Evolutionary conservation across 805 yeast genomes (phyloP).

Genomic region (Candida tallmaniae): DNA sequence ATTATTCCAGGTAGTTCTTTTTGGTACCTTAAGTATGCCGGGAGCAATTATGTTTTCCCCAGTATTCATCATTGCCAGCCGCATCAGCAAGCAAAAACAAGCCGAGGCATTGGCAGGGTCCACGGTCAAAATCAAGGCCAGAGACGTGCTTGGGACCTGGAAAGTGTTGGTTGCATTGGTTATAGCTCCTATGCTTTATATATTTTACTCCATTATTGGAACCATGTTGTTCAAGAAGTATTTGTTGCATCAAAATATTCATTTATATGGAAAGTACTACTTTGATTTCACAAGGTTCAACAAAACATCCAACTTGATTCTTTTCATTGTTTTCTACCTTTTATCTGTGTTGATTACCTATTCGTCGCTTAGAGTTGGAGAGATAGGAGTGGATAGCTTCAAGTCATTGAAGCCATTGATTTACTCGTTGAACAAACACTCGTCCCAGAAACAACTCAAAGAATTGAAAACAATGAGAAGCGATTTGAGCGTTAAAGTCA

Average conservation of each 20-base stretch:
- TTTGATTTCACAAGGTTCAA: background rate
- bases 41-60: slow-evolving; percentile 37
- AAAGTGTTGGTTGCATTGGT: slow-evolving; percentile 39
- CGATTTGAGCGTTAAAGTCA: slow-evolving; percentile 24
- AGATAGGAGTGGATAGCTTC: slow-evolving; percentile 38
- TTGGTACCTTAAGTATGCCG: slow-evolving; percentile 32
- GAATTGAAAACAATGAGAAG: slow-evolving; percentile 24
- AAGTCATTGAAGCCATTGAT: slow-evolving; percentile 36
- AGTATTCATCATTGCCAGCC: slow-evolving; percentile 30
- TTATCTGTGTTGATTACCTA: slow-evolving; percentile 38
- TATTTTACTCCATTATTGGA: slow-evolving; percentile 34
- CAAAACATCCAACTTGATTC: slow-evolving; percentile 13
- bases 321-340: slow-evolving; percentile 28
- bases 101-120: slow-evolving; percentile 35
- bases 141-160: slow-evolving; percentile 41
- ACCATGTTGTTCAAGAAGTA: slow-evolving; percentile 9
- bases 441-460: slow-evolving; percentile 27
- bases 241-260: background rate
- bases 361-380: slow-evolving; percentile 39
- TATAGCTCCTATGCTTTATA: slow-evolving; percentile 36
- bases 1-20: slow-evolving; percentile 23
- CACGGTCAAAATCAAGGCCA: slow-evolving; percentile 37
- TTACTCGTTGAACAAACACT: slow-evolving; percentile 26
- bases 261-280: no score
- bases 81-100: slow-evolving; percentile 32